These are phyloP conservation scores for Candida nitratophila DNA, from an alignment of 805 yeast genomes.

Conservation along the genomic window DNA sequence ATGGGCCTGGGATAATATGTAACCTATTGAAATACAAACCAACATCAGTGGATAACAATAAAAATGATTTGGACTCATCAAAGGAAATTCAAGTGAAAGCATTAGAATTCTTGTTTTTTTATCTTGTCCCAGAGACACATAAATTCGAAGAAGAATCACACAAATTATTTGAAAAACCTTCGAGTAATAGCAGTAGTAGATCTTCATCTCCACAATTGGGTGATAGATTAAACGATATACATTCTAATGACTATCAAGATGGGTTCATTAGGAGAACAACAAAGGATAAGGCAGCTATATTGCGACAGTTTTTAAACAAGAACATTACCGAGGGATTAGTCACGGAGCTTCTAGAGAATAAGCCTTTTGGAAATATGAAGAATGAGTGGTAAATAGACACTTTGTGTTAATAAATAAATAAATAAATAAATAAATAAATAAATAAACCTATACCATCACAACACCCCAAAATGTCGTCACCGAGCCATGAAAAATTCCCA, in stretches of 20 bases:
- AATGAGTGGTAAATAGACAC: conserved; percentile 34
- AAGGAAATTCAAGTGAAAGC: conserved; percentile 56
- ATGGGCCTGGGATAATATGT: conserved; percentile 51
- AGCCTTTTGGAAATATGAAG: conserved; percentile 43
- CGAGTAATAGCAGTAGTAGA: background rate
- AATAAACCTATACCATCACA: too few species aligned
- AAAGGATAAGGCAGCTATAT: conserved; percentile 35
- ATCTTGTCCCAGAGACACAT: conserved; percentile 52
- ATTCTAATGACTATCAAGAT: conserved; percentile 8
- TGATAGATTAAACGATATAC: background rate
- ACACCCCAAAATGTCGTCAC: too few species aligned
- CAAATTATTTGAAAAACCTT: background rate
- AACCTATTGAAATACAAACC: conserved; percentile 27
- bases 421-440: too few species aligned
- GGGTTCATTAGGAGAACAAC: conserved; percentile 29
- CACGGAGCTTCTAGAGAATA: conserved; percentile 34
- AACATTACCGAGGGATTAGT: conserved; percentile 43
- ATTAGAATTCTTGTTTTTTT: conserved; percentile 63
- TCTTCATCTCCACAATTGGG: background rate
- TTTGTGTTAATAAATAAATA: too few species aligned
- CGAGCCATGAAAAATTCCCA: too few species aligned
- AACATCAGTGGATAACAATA: background rate
- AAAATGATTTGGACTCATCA: conserved; percentile 22
- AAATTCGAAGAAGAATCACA: background rate
- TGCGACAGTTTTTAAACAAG: conserved; percentile 35